Evolutionary conservation across 805 yeast species (phyloP), one percentile per base, ranked within the genome.

Genomic region (Candida ponderosae): DNA sequence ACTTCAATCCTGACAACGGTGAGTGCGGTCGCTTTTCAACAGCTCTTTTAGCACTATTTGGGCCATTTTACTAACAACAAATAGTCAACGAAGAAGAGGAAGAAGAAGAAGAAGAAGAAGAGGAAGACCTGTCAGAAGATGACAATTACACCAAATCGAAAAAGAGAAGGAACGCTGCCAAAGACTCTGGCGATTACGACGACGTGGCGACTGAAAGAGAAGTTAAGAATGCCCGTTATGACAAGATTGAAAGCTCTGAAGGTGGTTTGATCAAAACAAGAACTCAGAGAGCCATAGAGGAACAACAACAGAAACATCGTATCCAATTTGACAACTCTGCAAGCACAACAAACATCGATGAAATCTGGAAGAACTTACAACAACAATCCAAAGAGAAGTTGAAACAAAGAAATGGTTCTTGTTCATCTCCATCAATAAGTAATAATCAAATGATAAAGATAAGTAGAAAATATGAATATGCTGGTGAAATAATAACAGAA

Each of bases 401-500:
- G 17, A 45, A 41, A 20, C 36, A 38, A 24, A 31, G 42, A 5
- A 43, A 46, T 17, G 40, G 57, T 33, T 45, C 56, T 18, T 34
- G 37, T 4, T 37, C 20, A 10, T 35, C 33, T 9, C 11, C 39
- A 7, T 53, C 38, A 39, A 40, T 37, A 18, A 43, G 18, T 10
- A 44, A 48, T 5, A 40, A 41, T 23, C 78, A 79, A 35, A 70
- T 70, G 53, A 72, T 90, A 39, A 74, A 76, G 47, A 88, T 90
- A 39, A 79, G 74, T 41, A 70, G 93, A 43, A 74, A 79, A 3
- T 90, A 85, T 54, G 82, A 84, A 40, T 90, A 87, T 68, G 97
- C 98, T 0, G 97, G 97, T 6, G 83, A 83, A 48, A 66, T 77
- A 3, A 68, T 82, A 2, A 74, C 81, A 0, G 96, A 89, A 51